A percentile compares a stretch with the other conserved stretches of the same genome.
phyloP scores from a whole-genome alignment of 306 rosid genomes.

The Begonia masoniana region DNA sequence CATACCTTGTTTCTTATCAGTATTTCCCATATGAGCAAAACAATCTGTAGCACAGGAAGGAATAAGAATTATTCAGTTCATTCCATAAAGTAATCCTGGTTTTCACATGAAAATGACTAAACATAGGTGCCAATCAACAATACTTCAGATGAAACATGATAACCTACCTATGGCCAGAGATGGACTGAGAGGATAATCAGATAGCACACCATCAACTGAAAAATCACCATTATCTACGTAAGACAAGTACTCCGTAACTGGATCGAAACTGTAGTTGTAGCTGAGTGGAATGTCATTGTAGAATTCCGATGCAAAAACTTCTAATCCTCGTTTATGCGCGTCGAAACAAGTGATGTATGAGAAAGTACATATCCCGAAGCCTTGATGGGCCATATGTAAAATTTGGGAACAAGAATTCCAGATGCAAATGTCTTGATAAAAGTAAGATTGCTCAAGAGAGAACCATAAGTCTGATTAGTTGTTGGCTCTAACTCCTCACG shows the following conservation, averaged over 20 bases:
- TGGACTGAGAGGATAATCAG: conserved; percentile 75
- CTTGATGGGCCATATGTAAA: conserved; percentile 68
- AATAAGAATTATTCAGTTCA: not conserved
- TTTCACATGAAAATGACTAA: no score
- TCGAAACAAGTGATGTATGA: conserved; percentile 62
- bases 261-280: conserved; percentile 76
- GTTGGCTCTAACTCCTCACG: conserved; percentile 39
- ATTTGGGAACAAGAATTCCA: conserved; percentile 72
- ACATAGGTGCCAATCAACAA: not conserved
- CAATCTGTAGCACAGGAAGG: conserved; percentile 41
- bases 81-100: no score
- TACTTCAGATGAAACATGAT: conserved; percentile 4
- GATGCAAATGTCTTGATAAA: conserved; percentile 76
- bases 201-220: conserved; percentile 72
- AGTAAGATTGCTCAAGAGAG: conserved; percentile 55
- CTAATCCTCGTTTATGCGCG: conserved; percentile 65
- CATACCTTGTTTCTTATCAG: conserved; percentile 45
- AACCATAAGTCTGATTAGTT: conserved; percentile 56
- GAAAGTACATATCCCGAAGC: conserved; percentile 29
- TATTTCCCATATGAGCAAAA: conserved; percentile 49
- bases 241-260: conserved; percentile 54
- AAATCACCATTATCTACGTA: conserved; percentile 58
- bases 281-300: conserved; percentile 39
- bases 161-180: conserved; percentile 54
- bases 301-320: conserved; percentile 63